phyloP scores from a whole-genome alignment of 1,139 yeast species.

The Cylindricascospora bacillispora region DNA sequence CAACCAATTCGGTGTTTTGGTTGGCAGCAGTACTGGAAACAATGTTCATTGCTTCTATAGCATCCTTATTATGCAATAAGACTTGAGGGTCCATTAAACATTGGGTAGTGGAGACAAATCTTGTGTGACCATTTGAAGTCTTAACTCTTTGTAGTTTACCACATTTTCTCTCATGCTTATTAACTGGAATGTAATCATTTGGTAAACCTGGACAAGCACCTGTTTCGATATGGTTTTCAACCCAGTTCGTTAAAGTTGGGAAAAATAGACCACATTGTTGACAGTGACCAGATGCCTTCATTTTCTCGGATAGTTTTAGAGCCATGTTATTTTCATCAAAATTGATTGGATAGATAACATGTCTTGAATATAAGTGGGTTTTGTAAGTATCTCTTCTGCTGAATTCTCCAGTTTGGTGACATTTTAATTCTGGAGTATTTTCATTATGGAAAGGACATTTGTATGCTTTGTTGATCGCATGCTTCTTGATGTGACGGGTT shows the following conservation, averaged over 20 bases:
- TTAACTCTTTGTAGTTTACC: constrained; percentile 14
- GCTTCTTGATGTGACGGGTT: constrained; percentile 88
- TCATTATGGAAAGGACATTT: constrained; percentile 71
- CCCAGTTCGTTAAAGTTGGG: constrained; percentile 74
- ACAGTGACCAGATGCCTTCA: constrained; percentile 63
- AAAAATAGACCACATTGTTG: constrained; percentile 69
- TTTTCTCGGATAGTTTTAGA: constrained; percentile 50
- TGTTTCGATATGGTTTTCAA: constrained; percentile 76
- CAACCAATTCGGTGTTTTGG: neutral
- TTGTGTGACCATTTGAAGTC: constrained; percentile 24
- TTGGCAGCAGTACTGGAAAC: constrained; percentile 10
- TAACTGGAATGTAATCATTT: constrained; percentile 27
- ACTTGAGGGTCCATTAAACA: constrained; percentile 25
- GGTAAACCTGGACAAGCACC: constrained; percentile 68
- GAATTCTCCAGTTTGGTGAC: constrained; percentile 90
- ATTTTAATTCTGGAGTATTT: constrained; percentile 38
- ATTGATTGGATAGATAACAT: constrained; percentile 80
- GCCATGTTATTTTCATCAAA: constrained; percentile 23
- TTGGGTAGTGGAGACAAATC: constrained; percentile 25
- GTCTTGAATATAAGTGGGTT: constrained; percentile 86
- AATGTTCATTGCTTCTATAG: constrained; percentile 24
- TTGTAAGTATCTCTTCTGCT: constrained; percentile 92
- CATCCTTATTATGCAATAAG: constrained; percentile 19
- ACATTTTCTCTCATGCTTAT: constrained; percentile 3
- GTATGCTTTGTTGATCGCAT: constrained; percentile 74